These are phyloP conservation scores for Helminthosporium solani DNA, from an alignment of 2,329 filamentous ascomycete genomes.

Conservation along the genomic window DNA sequence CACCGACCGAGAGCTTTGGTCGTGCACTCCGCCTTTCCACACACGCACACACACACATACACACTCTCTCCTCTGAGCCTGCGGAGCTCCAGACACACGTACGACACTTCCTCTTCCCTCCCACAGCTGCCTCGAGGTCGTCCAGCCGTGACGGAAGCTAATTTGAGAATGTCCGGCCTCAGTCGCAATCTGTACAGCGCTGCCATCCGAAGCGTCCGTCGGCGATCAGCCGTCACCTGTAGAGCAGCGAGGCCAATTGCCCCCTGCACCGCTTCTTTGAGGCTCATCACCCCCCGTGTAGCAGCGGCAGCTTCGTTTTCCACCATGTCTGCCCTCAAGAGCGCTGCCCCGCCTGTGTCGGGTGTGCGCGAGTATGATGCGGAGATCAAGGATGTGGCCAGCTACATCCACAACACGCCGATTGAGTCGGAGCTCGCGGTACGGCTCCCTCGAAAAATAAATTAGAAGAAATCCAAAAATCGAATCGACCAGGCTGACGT, in stretches of 20 bases:
- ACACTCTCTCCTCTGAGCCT: constrained; percentile 25
- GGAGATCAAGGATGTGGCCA: constrained; percentile 92
- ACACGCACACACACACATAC: too few relatives aligned
- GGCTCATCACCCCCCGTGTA: constrained; percentile 23
- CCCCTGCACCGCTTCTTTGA: constrained; percentile 25
- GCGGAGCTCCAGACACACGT: constrained; percentile 23
- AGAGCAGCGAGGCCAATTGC: constrained; percentile 43
- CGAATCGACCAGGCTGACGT: constrained; percentile 15
- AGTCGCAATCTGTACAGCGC: constrained; percentile 45
- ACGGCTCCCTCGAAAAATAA: too few relatives aligned
- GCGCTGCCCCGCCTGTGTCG: constrained; percentile 31
- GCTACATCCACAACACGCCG: constrained; percentile 89
- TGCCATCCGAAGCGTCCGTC: constrained; percentile 41
- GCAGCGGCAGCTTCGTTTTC: constrained; percentile 35
- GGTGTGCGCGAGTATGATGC: constrained; percentile 68
- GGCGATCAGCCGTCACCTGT: constrained; percentile 33
- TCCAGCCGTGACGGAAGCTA: constrained; percentile 38
- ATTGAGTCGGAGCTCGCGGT: constrained; percentile 92
- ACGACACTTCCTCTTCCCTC: constrained; percentile 35
- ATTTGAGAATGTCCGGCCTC: constrained; percentile 45
- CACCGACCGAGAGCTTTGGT: constrained; percentile 22
- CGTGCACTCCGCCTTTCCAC: constrained; percentile 16
- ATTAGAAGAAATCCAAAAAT: not conserved
- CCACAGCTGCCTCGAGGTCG: constrained; percentile 34
- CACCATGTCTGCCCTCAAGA: constrained; percentile 42